Evolutionary conservation across 208 protist species (phyloP), one percentile per base, ranked within the genome.

Genomic region (Tritrichomonas foetus): DNA sequence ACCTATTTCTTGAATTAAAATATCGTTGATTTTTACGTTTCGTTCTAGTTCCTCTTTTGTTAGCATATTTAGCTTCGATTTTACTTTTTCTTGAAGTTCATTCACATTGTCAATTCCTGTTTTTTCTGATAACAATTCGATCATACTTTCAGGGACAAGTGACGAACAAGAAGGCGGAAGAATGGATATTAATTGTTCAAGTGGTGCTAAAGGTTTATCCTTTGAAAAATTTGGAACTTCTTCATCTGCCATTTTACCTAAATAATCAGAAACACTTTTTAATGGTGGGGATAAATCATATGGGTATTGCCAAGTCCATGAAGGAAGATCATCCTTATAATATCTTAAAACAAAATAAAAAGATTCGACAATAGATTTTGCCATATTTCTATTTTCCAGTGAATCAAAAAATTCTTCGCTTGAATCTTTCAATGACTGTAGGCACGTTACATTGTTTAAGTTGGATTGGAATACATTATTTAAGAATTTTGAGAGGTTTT

Each of bases 111-210:
- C n/a, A n/a, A n/a, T n/a, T n/a, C n/a, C n/a, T n/a, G n/a, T n/a
- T n/a, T n/a, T n/a, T n/a, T n/a, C n/a, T n/a, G n/a, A n/a, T n/a
- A n/a, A n/a, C n/a, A n/a, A n/a, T n/a, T n/a, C n/a, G n/a, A n/a
- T n/a, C n/a, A n/a, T n/a, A n/a, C n/a, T n/a, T 44, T 89, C 44
- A 27, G 78, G 78, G 30, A 89, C 14, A 2, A 89, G 30, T n/a
- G 27, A 22, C 11, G 47, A 61, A 44, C 44, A 57, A n/a, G 53
- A 20, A 20, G 78, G 78, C 2, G 78, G 78, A 33, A 89, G 30
- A 50, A 89, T 89, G 47, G 27, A 89, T 53, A 89, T 20, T 16
- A 89, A 33, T n/a, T 89, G 78, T n/a, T 89, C 78, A 30, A 89
- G 47, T 27, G 78, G 78, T 39, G 30, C 14, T 3, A 47, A 47